A percentile compares a stretch with the other conserved stretches of the same genome.
phyloP scores from a whole-genome alignment of 345 rosid species.

The Leavenworthia alabamica region DNA sequence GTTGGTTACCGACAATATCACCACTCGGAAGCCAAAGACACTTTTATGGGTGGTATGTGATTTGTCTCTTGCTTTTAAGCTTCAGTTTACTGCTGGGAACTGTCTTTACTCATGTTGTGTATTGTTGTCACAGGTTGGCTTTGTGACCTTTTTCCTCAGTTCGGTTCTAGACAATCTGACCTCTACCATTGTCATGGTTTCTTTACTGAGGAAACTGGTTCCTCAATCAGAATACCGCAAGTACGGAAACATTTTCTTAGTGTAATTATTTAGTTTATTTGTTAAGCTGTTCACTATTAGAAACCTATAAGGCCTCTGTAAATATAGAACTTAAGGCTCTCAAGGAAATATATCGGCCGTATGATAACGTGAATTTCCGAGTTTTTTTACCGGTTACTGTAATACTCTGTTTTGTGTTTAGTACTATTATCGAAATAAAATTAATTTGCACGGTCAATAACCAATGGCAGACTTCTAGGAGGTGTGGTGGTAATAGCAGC shows the following conservation, averaged over 20 bases:
- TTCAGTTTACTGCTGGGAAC: not conserved
- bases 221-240: constrained; percentile 92
- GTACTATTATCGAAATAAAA: not conserved
- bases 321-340: not conserved
- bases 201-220: constrained; percentile 77
- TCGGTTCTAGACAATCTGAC: constrained; percentile 90
- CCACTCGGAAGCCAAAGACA: constrained; percentile 75
- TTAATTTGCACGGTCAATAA: not conserved
- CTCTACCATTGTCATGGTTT: constrained; percentile 94
- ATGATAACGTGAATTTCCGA: not conserved
- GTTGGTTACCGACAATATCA: constrained; percentile 91
- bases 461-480: constrained; percentile 74
- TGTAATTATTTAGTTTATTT: not conserved
- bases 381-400: not conserved
- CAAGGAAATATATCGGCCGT: not conserved
- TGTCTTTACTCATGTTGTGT: constrained; percentile 9
- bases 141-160: constrained; percentile 89
- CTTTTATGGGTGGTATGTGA: constrained; percentile 91
- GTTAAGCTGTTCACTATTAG: not conserved
- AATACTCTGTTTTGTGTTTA: not conserved
- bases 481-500: constrained; percentile 94
- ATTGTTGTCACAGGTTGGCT: constrained; percentile 60
- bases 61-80: constrained; percentile 1
- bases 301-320: not conserved
- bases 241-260: constrained; percentile 40